Evolutionary conservation across 345 rosid genomes (phyloP).

Genomic region (Odontarrhena argentea): DNA sequence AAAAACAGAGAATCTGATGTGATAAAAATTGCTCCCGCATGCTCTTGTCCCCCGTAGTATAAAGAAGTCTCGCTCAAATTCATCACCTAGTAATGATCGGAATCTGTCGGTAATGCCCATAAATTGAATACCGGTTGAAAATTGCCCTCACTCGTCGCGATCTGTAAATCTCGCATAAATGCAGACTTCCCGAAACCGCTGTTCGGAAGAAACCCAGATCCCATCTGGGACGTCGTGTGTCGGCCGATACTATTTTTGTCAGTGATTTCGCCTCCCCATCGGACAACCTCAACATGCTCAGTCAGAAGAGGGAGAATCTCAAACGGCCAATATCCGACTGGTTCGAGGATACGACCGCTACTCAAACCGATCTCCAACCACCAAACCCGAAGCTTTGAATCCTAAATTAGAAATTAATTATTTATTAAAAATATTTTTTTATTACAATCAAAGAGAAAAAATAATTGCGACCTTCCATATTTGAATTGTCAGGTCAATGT

Average conservation of each 20-base stretch:
- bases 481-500: not conserved
- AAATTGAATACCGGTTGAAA: not conserved
- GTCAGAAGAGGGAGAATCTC: not conserved
- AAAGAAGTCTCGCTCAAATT: too few relatives aligned
- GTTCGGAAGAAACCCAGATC: not conserved
- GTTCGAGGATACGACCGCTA: not conserved
- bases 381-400: too few relatives aligned
- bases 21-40: too few relatives aligned
- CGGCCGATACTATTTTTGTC: not conserved
- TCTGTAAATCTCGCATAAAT: not conserved
- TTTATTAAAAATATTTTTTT: not conserved
- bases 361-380: too few relatives aligned
- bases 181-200: not conserved
- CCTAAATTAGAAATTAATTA: too few relatives aligned
- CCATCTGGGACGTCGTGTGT: not conserved
- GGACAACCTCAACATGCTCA: not conserved
- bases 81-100: too few relatives aligned
- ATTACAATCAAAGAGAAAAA: not conserved
- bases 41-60: too few relatives aligned
- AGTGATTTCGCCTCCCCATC: slow-evolving; percentile 1
- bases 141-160: not conserved
- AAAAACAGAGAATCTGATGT: too few relatives aligned
- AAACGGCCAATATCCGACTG: not conserved
- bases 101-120: too few relatives aligned
- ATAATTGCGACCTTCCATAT: not conserved